phyloP scores from a whole-genome alignment of 176 grass and related monocot species.

The Chloris gayana region DNA sequence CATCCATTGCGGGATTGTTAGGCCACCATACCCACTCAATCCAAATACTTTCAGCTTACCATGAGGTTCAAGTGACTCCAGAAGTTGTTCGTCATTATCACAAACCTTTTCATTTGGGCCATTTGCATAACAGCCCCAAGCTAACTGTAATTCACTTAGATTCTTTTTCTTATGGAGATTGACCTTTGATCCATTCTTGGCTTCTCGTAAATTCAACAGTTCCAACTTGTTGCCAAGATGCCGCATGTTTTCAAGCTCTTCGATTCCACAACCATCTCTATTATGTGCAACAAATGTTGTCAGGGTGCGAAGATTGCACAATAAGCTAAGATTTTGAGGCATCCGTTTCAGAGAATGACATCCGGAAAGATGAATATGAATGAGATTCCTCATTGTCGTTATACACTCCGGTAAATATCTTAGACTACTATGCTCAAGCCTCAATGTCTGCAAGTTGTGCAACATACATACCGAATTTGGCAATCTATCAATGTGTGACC shows the following conservation, averaged over 20 bases:
- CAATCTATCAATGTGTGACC: background rate
- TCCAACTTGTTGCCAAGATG: conserved; percentile 11
- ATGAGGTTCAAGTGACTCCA: conserved; percentile 9
- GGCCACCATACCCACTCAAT: background rate
- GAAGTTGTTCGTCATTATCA: background rate
- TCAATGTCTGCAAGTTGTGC: conserved; percentile 21
- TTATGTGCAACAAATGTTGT: conserved; percentile 26
- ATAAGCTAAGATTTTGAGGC: conserved; percentile 6
- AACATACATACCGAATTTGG: conserved; percentile 10
- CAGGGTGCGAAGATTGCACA: conserved; percentile 4
- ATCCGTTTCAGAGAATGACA: background rate
- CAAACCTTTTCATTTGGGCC: accelerated
- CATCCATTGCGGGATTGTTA: conserved; percentile 23
- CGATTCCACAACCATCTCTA: background rate
- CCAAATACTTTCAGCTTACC: background rate
- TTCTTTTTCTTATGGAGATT: conserved; percentile 19
- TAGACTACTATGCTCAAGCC: accelerated
- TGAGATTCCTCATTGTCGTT: background rate
- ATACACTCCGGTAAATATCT: background rate
- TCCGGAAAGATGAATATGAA: background rate
- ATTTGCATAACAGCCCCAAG: background rate
- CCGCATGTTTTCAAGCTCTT: conserved; percentile 15
- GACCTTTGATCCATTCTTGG: background rate
- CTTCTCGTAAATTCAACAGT: conserved; percentile 20
- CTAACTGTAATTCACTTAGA: background rate